Evolutionary conservation across 495 filamentous ascomycete genomes (phyloP).

Genomic region (Polyplosphaeria fusca): DNA sequence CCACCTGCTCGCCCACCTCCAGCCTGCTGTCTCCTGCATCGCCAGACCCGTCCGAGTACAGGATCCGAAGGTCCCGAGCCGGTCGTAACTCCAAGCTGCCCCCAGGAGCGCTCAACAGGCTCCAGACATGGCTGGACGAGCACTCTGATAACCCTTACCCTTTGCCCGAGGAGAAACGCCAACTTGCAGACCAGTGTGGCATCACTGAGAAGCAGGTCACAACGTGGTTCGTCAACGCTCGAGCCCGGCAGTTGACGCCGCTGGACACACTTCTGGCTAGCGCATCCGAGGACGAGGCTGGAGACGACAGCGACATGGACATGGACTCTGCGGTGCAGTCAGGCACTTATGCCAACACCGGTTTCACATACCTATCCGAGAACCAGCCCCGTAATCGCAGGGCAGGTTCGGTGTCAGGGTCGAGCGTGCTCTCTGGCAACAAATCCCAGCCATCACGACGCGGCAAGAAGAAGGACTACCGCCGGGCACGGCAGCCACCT

Average conservation of each 20-base stretch:
- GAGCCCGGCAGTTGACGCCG: conserved; percentile 28
- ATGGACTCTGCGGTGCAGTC: conserved; percentile 14
- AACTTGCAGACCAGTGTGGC: conserved; percentile 27
- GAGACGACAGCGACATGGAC: conserved; percentile 27
- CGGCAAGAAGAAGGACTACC: conserved; percentile 34
- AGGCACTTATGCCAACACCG: conserved; percentile 3
- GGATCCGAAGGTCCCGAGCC: conserved; percentile 25
- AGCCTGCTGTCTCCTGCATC: neutral
- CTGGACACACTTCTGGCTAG: conserved; percentile 24
- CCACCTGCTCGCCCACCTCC: conserved; percentile 8
- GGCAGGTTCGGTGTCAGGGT: conserved; percentile 19
- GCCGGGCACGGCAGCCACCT: conserved; percentile 1
- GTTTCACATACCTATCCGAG: conserved; percentile 5
- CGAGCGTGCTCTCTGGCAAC: conserved; percentile 16
- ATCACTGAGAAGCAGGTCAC: conserved; percentile 33
- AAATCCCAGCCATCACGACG: conserved; percentile 10
- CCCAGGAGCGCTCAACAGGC: conserved; percentile 14
- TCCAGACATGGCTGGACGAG: conserved; percentile 32
- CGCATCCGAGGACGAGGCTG: conserved; percentile 23
- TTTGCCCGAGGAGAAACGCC: conserved; percentile 13
- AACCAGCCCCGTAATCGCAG: neutral
- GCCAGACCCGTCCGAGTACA: neutral
- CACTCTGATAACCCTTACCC: conserved; percentile 30
- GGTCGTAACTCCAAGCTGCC: conserved; percentile 30
- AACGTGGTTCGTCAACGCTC: conserved; percentile 30